These are phyloP conservation scores for Zoysia pacifica DNA, from an alignment of 176 grass and related monocot species.

Conservation along the genomic window DNA sequence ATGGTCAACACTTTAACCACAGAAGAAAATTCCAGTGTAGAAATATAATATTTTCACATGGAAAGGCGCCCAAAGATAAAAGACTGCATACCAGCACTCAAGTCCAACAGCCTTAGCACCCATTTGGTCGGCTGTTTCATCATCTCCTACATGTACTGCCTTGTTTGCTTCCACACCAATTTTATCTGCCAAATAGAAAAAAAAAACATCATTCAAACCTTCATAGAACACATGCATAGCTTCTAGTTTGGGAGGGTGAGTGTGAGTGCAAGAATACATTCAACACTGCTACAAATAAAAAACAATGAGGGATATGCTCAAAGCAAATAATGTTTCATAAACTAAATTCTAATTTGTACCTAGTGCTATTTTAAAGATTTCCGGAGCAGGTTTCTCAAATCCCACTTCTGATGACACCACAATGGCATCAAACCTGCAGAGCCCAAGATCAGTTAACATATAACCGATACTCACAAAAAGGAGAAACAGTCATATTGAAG, in stretches of 20 bases:
- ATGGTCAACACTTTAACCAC: background rate
- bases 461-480: background rate
- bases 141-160: slow-evolving; percentile 85
- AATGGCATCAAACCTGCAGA: slow-evolving; percentile 93
- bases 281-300: background rate
- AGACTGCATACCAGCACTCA: slow-evolving; percentile 69
- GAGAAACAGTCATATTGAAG: too few relatives aligned
- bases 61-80: background rate
- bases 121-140: slow-evolving; percentile 65
- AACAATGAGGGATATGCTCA: background rate
- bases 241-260: background rate
- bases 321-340: background rate
- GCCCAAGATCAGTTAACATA: slow-evolving; percentile 43
- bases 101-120: slow-evolving; percentile 79
- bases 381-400: slow-evolving; percentile 87
- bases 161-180: slow-evolving; percentile 59
- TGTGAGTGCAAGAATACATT: background rate
- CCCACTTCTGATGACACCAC: slow-evolving; percentile 90
- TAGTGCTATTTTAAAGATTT: slow-evolving; percentile 89
- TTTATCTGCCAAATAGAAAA: slow-evolving; percentile 55
- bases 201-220: background rate
- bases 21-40: background rate
- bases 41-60: background rate
- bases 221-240: background rate
- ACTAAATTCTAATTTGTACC: slow-evolving; percentile 40